These are phyloP conservation scores for Tuber indicum DNA, from an alignment of 495 filamentous ascomycete genomes.

Conservation along the genomic window DNA sequence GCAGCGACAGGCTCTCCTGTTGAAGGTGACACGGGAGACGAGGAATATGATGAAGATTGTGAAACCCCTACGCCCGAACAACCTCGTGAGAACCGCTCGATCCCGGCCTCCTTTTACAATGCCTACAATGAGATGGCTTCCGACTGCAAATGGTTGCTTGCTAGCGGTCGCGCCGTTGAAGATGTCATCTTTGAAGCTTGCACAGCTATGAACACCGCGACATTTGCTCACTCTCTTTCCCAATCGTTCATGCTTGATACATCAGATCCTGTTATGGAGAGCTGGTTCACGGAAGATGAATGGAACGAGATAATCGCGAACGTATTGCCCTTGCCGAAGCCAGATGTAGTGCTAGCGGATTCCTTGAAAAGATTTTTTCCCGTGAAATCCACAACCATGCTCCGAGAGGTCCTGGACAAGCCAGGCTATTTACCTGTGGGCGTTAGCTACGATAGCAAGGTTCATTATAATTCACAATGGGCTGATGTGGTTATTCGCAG, in stretches of 20 bases:
- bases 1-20: conserved; percentile 1
- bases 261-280: conserved; percentile 14
- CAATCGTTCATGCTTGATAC: conserved; percentile 30
- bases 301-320: conserved; percentile 19
- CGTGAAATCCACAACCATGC: conserved; percentile 16
- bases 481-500: conserved; percentile 23
- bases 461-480: conserved; percentile 26
- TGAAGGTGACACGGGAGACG: conserved; percentile 4
- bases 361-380: conserved; percentile 26
- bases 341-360: conserved; percentile 17
- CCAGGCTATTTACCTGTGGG: conserved; percentile 16
- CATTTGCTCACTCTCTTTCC: conserved; percentile 23
- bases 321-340: conserved; percentile 20
- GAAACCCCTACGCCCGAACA: too few relatives aligned
- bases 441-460: conserved; percentile 7
- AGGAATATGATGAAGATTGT: conserved; percentile 5
- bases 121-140: conserved; percentile 18
- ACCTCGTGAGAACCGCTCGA: conserved; percentile 7
- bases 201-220: conserved; percentile 17
- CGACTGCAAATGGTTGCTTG: conserved; percentile 24
- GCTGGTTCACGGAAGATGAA: conserved; percentile 17
- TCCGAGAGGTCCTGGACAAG: conserved; percentile 16
- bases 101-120: conserved; percentile 17
- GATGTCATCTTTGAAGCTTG: conserved; percentile 18
- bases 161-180: conserved; percentile 27